These are phyloP conservation scores for Pseudonitzschia pungens DNA, from an alignment of 108 stramenopile genomes.

Conservation along the genomic window DNA sequence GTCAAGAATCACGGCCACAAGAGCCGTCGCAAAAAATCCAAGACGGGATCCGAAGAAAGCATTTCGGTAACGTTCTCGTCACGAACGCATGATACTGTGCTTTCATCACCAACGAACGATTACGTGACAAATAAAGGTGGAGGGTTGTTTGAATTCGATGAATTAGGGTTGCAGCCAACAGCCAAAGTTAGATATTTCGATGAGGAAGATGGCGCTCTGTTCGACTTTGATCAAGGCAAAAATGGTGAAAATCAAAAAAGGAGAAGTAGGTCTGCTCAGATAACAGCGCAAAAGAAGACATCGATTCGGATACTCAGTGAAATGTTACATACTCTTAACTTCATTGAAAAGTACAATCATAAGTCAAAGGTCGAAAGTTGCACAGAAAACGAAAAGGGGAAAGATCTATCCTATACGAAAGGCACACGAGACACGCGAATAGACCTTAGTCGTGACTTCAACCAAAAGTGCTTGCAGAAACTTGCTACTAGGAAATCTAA, in stretches of 20 bases:
- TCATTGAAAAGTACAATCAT: slow-evolving; percentile 25
- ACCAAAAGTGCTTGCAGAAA: background rate
- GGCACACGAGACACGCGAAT: background rate
- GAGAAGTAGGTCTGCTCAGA: slow-evolving; percentile 14
- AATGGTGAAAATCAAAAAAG: background rate
- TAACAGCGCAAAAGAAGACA: slow-evolving; percentile 11
- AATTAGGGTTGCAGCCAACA: slow-evolving; percentile 8
- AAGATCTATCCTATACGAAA: background rate
- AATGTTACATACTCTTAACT: slow-evolving; percentile 16
- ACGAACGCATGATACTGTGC: background rate
- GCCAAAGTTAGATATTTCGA: slow-evolving; percentile 1
- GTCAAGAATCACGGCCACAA: background rate
- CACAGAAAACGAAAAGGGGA: background rate
- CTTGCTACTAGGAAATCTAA: background rate
- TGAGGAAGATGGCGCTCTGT: background rate
- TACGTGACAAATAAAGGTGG: background rate
- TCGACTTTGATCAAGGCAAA: background rate
- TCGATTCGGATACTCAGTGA: slow-evolving; percentile 19
- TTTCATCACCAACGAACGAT: background rate
- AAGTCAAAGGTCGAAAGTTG: background rate
- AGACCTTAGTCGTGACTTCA: background rate
- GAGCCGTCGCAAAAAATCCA: background rate
- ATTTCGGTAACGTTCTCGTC: background rate
- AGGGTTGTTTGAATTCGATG: background rate
- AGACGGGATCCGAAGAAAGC: background rate